phyloP scores from a whole-genome alignment of 495 filamentous ascomycete species.

The Aspergillus ostianus region DNA sequence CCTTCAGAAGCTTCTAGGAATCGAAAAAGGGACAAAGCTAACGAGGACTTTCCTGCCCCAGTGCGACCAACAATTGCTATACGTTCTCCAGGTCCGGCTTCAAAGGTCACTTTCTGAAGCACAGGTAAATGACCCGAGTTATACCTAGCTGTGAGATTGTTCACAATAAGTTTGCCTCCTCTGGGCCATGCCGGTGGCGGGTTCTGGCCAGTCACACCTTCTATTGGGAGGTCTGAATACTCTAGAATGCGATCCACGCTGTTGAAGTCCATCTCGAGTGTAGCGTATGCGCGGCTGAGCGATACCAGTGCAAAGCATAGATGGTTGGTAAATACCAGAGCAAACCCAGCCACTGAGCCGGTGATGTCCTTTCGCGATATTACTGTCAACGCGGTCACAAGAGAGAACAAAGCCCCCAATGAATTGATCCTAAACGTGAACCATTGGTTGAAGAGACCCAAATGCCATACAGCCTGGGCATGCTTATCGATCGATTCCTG shows the following conservation, averaged over 20 bases:
- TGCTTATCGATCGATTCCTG: constrained; percentile 58
- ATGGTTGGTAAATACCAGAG: constrained; percentile 42
- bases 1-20: constrained; percentile 45
- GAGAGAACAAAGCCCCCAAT: constrained; percentile 61
- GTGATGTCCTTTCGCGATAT: constrained; percentile 55
- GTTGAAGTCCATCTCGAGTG: constrained; percentile 68
- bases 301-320: constrained; percentile 30
- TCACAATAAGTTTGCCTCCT: constrained; percentile 63
- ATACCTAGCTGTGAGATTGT: constrained; percentile 62
- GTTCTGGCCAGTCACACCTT: constrained; percentile 45
- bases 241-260: constrained; percentile 70
- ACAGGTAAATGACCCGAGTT: constrained; percentile 64
- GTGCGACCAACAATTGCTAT: constrained; percentile 53
- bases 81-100: constrained; percentile 33
- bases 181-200: constrained; percentile 67
- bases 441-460: constrained; percentile 68
- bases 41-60: constrained; percentile 44
- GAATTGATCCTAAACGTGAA: constrained; percentile 60
- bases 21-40: constrained; percentile 46
- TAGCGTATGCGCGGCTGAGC: constrained; percentile 30
- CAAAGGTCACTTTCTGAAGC: constrained; percentile 32
- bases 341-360: constrained; percentile 68
- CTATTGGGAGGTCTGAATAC: constrained; percentile 62
- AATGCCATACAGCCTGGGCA: constrained; percentile 53
- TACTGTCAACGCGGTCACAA: constrained; percentile 54